Conservation (phyloP, 495 filamentous ascomycete species). For the Parathielavia hyrcaniae region DNA sequence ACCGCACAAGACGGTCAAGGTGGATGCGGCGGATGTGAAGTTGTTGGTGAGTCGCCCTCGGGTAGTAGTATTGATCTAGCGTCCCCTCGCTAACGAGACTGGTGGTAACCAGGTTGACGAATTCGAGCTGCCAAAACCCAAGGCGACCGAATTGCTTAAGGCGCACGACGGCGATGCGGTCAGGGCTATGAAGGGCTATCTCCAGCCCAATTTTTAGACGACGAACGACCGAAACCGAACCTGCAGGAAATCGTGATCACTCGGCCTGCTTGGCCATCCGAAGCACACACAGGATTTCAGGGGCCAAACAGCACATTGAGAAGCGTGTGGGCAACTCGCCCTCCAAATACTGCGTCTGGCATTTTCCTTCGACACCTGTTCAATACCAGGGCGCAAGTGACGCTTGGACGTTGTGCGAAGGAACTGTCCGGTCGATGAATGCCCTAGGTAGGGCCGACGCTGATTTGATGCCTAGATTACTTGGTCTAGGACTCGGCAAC, state of each 20-base stretch:
- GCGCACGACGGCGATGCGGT: constrained; percentile 71
- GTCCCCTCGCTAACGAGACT: background rate
- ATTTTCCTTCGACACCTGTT: background rate
- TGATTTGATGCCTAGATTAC: too few species aligned
- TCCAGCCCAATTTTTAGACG: constrained; percentile 17
- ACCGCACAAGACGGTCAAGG: constrained; percentile 43
- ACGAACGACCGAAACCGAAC: background rate
- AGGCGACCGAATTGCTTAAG: constrained; percentile 78
- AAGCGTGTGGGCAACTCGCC: background rate
- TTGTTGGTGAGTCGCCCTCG: constrained; percentile 37
- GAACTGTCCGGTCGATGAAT: background rate
- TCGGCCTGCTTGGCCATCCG: too few species aligned
- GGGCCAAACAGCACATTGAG: background rate
- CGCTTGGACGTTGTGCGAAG: background rate
- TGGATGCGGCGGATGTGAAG: constrained; percentile 42
- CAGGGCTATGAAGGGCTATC: constrained; percentile 58
- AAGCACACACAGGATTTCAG: background rate
- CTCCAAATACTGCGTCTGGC: background rate
- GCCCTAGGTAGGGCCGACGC: too few species aligned
- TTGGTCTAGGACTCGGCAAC: too few species aligned
- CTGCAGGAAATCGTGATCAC: background rate
- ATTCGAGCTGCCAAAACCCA: constrained; percentile 68
- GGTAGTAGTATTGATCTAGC: too few species aligned
- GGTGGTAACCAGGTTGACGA: constrained; percentile 57
- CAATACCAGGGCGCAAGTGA: background rate